Evolutionary conservation across 2,329 filamentous ascomycete genomes (phyloP), one percentile per base, ranked within the genome.

Genomic region (Fusarium tjaetaba): DNA sequence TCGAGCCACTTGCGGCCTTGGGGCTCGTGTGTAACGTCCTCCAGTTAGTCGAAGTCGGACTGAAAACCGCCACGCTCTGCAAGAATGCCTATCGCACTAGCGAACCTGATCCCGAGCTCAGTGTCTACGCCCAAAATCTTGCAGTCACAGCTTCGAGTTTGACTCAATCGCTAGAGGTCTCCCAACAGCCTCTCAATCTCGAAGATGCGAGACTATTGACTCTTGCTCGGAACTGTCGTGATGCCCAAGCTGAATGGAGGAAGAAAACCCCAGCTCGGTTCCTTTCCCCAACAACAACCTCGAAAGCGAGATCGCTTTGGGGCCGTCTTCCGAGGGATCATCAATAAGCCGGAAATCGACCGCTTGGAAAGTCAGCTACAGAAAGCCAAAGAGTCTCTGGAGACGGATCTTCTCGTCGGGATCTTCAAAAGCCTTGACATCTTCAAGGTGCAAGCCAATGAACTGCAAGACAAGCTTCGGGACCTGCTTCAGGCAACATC

Each of bases 301-400:
- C 49, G 32, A 0, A 52, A 16, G 0, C n/a, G 49, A 2, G 49
- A 4, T 26, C 32, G 49, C 0, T 2, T 52, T 2, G 30, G n/a
- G 0, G 49, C 32, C 0, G 13, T 26, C 3, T 1, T 26, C 0
- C 32, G 1, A 6, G 49, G 32, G 0, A 4, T 52, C 0, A 0
- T 36, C 2, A 22, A 52, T 0, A 52, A 16, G 0, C 30, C n/a
- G 0, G 32, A 36, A 36, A 8, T 16, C 1, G 18, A 36, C 26
- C n/a, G 32, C 0, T 0, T 52, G 0, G 49, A 36, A 16, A 2
- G 13, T 4, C 49, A 52, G 0, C 1, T 52, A 0, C 16, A 20
- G 4, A 52, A 24, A 9, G 18, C 49, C 2, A 36, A 26, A 4
- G 13, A 15, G 0, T 52, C 18, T 22, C 3, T 52, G 4, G 49